Conservation (phyloP, 2,329 filamentous ascomycete genomes). For the Verticillium nonalfalfae region DNA sequence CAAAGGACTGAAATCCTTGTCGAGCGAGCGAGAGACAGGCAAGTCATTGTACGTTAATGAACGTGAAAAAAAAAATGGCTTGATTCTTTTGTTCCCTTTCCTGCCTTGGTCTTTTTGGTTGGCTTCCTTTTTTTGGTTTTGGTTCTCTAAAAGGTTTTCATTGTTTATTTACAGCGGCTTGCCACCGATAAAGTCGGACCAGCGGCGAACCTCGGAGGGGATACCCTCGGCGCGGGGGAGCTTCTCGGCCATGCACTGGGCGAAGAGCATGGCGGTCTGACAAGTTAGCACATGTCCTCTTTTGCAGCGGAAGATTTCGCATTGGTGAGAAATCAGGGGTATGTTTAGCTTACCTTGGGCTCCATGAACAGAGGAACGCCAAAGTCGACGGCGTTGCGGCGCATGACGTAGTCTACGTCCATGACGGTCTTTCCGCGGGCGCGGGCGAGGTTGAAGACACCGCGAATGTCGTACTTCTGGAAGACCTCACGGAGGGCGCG, state of each 20-base stretch:
- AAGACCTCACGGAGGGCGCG: slow-evolving; percentile 90
- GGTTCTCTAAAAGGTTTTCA: background rate
- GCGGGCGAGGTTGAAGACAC: slow-evolving; percentile 90
- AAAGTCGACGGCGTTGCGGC: slow-evolving; percentile 96
- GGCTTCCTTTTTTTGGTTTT: background rate
- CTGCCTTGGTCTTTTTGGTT: background rate
- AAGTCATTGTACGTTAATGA: background rate
- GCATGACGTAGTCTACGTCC: slow-evolving; percentile 98
- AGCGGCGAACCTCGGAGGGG: slow-evolving; percentile 83
- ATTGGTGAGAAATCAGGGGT: background rate
- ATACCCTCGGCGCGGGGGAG: slow-evolving; percentile 83
- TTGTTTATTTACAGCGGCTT: slow-evolving; percentile 61
- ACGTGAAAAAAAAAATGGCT: background rate
- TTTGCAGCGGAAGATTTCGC: no score
- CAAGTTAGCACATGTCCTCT: background rate
- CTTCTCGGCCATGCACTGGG: slow-evolving; percentile 96
- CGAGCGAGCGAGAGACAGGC: background rate
- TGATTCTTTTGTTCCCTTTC: no score
- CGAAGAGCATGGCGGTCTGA: slow-evolving; percentile 91
- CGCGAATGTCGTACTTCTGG: slow-evolving; percentile 91
- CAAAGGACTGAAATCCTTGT: background rate
- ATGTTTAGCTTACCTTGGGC: slow-evolving; percentile 65
- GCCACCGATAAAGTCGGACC: slow-evolving; percentile 91
- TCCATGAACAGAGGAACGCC: slow-evolving; percentile 98
- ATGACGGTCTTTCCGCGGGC: slow-evolving; percentile 74